Evolutionary conservation across 78 protist genomes (phyloP).

Genomic region (Trichosphaerium sp.): DNA sequence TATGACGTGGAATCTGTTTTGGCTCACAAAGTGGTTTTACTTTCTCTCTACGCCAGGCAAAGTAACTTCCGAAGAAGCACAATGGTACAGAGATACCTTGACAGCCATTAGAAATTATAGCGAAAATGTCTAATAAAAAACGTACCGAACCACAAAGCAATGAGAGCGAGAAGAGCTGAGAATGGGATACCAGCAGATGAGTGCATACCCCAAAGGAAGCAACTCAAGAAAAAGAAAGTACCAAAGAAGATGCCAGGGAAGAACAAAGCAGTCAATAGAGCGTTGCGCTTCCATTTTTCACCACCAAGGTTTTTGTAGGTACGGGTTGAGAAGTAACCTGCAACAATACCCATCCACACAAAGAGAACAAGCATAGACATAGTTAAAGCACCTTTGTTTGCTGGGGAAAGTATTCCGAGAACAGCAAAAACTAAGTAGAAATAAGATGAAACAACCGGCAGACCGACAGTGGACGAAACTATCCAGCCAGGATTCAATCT

Average conservation of each 20-base stretch:
- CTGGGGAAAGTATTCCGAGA: conserved; percentile 94
- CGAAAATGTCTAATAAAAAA: too few relatives aligned
- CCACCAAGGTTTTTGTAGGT: conserved; percentile 70
- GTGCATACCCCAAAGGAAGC: conserved; percentile 61
- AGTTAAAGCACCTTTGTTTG: conserved; percentile 81
- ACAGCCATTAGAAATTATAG: too few relatives aligned
- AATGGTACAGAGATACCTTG: conserved; percentile 90
- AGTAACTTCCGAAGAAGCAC: conserved; percentile 81
- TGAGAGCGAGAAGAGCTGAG: conserved; percentile 45
- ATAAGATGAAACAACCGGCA: background rate
- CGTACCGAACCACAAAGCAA: conserved; percentile 86
- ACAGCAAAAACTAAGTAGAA: conserved; percentile 68
- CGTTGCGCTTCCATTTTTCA: conserved; percentile 62
- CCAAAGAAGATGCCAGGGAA: conserved; percentile 54
- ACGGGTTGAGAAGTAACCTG: conserved; percentile 77
- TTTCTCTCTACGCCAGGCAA: conserved; percentile 41
- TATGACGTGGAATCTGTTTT: conserved; percentile 87
- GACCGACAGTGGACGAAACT: background rate
- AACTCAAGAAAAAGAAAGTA: conserved; percentile 65
- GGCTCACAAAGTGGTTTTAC: conserved; percentile 70
- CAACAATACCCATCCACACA: conserved; percentile 78
- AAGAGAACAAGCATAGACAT: conserved; percentile 74
- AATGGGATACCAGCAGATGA: conserved; percentile 82
- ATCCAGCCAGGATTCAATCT: background rate
- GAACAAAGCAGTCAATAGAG: conserved; percentile 44